phyloP scores from a whole-genome alignment of 1,284 basidiomycete species.

The Quambalaria eucalypti region DNA sequence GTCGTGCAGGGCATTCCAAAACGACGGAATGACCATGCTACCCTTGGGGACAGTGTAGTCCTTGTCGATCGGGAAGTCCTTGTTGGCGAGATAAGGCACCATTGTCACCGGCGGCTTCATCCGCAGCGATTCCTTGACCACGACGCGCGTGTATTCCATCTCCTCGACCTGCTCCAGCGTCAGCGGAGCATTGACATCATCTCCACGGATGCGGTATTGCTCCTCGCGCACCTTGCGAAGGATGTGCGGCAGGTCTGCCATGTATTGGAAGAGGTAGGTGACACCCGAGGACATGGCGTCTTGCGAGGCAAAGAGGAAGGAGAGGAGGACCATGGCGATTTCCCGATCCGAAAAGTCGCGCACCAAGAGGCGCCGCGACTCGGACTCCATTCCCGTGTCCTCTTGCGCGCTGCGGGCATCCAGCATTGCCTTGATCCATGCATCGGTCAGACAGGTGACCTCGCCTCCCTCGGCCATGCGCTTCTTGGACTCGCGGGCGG shows the following conservation, averaged over 20 bases:
- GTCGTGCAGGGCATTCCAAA: slow-evolving; percentile 84
- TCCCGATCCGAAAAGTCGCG: slow-evolving; percentile 85
- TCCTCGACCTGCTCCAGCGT: slow-evolving; percentile 81
- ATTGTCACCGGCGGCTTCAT: slow-evolving; percentile 66
- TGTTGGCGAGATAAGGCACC: slow-evolving; percentile 87
- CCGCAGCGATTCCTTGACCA: slow-evolving; percentile 84
- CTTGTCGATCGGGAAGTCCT: slow-evolving; percentile 78
- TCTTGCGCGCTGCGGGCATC: slow-evolving; percentile 51
- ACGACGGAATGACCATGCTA: slow-evolving; percentile 94
- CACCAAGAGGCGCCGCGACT: slow-evolving; percentile 49
- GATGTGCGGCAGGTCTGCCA: slow-evolving; percentile 83
- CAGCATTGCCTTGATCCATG: slow-evolving; percentile 72
- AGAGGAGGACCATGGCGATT: slow-evolving; percentile 87
- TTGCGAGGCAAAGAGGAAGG: slow-evolving; percentile 94
- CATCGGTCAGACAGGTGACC: slow-evolving; percentile 81
- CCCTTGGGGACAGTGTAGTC: slow-evolving; percentile 84
- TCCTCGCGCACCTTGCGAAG: slow-evolving; percentile 83
- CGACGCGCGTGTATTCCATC: slow-evolving; percentile 84
- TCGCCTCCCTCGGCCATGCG: slow-evolving; percentile 73
- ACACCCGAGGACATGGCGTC: slow-evolving; percentile 80
- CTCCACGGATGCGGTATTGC: slow-evolving; percentile 72
- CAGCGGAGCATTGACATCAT: slow-evolving; percentile 68
- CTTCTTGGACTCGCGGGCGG: slow-evolving; percentile 70
- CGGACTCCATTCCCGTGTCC: slow-evolving; percentile 51
- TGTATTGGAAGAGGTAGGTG: slow-evolving; percentile 90